Evolutionary conservation across 2,329 filamentous ascomycete genomes (phyloP), one percentile per base, ranked within the genome.

Genomic region (Ophiostoma ulmi): DNA sequence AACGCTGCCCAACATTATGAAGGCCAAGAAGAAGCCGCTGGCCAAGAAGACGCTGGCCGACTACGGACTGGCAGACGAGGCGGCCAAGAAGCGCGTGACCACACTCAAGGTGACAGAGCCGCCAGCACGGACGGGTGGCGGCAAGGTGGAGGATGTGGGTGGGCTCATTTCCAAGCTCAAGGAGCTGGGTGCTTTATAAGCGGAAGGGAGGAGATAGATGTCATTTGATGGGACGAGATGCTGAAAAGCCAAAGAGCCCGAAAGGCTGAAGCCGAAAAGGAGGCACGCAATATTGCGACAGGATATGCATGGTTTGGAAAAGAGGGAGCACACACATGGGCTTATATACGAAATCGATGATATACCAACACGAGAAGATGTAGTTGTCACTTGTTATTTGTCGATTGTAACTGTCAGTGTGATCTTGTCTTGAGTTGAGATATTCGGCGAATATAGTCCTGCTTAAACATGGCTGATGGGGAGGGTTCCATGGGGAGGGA

Each of bases 21-120:
- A 98, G 90, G 95, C 95, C 69, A 99, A 99, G 91, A 99, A 98
- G 91, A 99, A 99, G 91, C 92, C 92, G 78, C 78, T 99, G 76
- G 93, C 95, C 77, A 98, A 97, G 90, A 91, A 93, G 86, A 92
- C 87, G 75, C 80, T 97, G 79, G 86, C 84, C 71, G 95, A 99
- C 78, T 91, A 91, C 80, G 92, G 91, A 1, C 81, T 97, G 63
- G 89, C 93, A 76, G 87, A 86, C 69, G 81, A 97, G 63, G 89
- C 93, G 76, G 87, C 87, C 69, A 85, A 86, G 79, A 89, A 86
- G 81, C 86, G 94, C 76, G 81, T 99, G 79, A 97, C 95, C 88
- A 91, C 93, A 70, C 77, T 98, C 76, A 95, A 95, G 86, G 94
- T 99, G 74, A 88, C 87, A 67, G 95, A 99, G 83, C 95, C 95